These are phyloP conservation scores for Xylariomycetidae sp. DNA, from an alignment of 2,329 filamentous ascomycete genomes.

Conservation along the genomic window DNA sequence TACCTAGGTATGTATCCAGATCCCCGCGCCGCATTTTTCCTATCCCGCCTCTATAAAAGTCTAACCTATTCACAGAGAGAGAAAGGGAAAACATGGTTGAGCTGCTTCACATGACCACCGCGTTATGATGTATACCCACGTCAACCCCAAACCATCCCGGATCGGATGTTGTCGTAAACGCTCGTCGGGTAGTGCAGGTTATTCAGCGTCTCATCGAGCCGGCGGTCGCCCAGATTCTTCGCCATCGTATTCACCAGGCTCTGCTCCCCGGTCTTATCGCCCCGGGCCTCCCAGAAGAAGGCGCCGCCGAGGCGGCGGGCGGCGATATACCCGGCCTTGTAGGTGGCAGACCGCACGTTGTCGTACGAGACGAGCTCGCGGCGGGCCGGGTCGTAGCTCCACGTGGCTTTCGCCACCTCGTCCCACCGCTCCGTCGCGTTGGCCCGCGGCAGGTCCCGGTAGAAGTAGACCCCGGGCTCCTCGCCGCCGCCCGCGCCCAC, in stretches of 20 bases:
- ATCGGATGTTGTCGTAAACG: constrained; percentile 53
- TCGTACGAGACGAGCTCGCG: constrained; percentile 68
- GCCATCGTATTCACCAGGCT: constrained; percentile 58
- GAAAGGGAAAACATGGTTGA: no score
- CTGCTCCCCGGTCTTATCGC: constrained; percentile 47
- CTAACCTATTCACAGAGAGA: no score
- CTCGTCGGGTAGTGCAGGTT: constrained; percentile 52
- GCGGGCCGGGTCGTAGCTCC: constrained; percentile 58
- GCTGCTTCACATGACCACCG: no score
- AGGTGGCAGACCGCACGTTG: constrained; percentile 49
- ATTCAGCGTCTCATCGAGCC: constrained; percentile 49
- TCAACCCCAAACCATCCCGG: constrained; percentile 26
- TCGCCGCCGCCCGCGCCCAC: constrained; percentile 51
- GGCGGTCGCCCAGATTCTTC: constrained; percentile 37
- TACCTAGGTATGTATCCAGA: no score
- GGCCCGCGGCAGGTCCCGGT: constrained; percentile 62
- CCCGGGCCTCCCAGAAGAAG: constrained; percentile 82
- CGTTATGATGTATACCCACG: no score
- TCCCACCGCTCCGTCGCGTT: constrained; percentile 57
- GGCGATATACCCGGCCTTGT: constrained; percentile 63
- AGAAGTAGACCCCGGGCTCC: constrained; percentile 57
- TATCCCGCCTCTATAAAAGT: no score
- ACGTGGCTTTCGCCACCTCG: constrained; percentile 57
- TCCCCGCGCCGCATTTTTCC: no score
- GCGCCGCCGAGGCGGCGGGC: constrained; percentile 62